A percentile compares a stretch with the other conserved stretches of the same genome.
These are phyloP conservation scores for Sordariomycetes sp. DNA, from an alignment of 2,329 filamentous ascomycete species.

Conservation along the genomic window DNA sequence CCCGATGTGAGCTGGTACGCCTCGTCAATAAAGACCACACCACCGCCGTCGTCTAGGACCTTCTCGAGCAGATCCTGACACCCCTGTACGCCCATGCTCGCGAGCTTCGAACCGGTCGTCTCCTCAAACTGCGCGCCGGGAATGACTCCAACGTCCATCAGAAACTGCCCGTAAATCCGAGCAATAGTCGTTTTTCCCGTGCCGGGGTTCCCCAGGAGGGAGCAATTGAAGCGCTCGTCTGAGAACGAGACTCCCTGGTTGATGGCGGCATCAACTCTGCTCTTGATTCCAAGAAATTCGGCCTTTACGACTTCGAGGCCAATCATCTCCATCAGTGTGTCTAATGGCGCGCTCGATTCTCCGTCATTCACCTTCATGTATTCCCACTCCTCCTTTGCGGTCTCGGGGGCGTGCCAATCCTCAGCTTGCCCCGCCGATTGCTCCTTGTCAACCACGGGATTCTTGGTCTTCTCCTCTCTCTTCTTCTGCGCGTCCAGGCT, in stretches of 20 bases:
- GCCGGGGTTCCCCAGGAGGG: constrained; percentile 59
- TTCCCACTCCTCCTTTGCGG: constrained; percentile 40
- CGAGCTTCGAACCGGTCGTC: constrained; percentile 53
- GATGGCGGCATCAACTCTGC: constrained; percentile 43
- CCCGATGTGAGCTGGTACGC: constrained; percentile 59
- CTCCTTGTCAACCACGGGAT: no score
- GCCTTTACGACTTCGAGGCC: constrained; percentile 58
- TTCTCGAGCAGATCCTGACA: constrained; percentile 34
- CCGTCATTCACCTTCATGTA: constrained; percentile 34
- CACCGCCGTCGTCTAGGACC: constrained; percentile 36
- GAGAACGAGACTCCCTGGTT: constrained; percentile 42
- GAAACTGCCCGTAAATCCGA: constrained; percentile 52
- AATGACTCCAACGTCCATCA: constrained; percentile 48
- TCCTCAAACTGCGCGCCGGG: constrained; percentile 49
- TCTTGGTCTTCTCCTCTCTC: not conserved
- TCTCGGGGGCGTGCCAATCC: not conserved
- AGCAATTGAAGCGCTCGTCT: constrained; percentile 39
- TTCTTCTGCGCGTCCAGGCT: not conserved
- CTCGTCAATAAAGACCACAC: constrained; percentile 66
- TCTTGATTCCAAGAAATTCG: constrained; percentile 49
- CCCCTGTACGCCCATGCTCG: constrained; percentile 38
- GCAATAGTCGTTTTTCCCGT: constrained; percentile 70
- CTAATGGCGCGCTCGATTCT: constrained; percentile 37
- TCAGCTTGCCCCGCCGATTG: not conserved
- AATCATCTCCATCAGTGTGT: constrained; percentile 56